Evolutionary conservation across 2,329 filamentous ascomycete species (phyloP).

Genomic region (Colletotrichum australisinense): DNA sequence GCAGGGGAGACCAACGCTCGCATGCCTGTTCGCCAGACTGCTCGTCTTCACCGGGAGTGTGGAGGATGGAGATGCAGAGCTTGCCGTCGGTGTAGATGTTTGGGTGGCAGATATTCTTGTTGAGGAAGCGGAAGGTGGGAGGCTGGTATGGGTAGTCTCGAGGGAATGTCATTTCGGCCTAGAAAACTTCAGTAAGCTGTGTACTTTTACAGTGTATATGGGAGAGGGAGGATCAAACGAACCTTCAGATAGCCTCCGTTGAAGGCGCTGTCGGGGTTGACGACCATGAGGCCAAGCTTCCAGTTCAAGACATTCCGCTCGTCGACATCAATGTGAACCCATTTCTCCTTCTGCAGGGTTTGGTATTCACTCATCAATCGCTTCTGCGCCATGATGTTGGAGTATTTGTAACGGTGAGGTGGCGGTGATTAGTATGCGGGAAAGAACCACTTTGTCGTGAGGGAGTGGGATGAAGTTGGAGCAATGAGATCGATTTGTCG

Average conservation of each 20-base stretch:
- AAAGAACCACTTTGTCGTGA: background rate
- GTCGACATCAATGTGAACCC: constrained; percentile 90
- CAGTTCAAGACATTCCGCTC: constrained; percentile 89
- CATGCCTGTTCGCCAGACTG: constrained; percentile 91
- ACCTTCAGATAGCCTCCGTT: constrained; percentile 91
- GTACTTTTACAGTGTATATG: background rate
- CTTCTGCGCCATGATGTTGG: constrained; percentile 66
- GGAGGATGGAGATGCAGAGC: constrained; percentile 96
- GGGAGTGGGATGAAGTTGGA: background rate
- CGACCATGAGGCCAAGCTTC: constrained; percentile 89
- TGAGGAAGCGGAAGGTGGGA: constrained; percentile 86
- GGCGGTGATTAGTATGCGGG: background rate
- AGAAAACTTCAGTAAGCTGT: background rate
- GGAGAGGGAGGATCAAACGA: constrained; percentile 32
- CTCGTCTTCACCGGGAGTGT: constrained; percentile 89
- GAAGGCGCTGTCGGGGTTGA: constrained; percentile 92
- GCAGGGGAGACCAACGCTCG: constrained; percentile 94
- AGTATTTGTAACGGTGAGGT: background rate
- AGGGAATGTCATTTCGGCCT: constrained; percentile 88
- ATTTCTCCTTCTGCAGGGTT: constrained; percentile 86
- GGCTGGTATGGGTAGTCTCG: constrained; percentile 90
- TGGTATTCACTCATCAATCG: constrained; percentile 92
- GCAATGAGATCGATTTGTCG: background rate
- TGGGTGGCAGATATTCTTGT: constrained; percentile 84
- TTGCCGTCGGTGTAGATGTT: constrained; percentile 94